These are phyloP conservation scores for Gnomoniopsis sp. DNA, from an alignment of 2,329 filamentous ascomycete genomes.

Conservation along the genomic window DNA sequence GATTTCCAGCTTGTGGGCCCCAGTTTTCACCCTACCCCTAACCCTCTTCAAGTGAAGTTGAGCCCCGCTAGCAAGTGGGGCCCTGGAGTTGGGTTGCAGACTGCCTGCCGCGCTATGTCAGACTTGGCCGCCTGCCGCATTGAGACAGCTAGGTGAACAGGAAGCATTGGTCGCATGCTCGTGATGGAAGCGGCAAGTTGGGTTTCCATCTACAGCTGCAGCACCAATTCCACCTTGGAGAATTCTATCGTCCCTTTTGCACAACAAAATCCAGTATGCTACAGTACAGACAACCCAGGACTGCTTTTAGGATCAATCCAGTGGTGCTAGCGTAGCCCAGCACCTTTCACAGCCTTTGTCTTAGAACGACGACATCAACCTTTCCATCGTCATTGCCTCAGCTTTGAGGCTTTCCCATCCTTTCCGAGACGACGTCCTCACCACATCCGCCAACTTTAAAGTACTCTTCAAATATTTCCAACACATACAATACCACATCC, in stretches of 20 bases:
- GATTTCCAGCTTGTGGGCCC: too few relatives aligned
- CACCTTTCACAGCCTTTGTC: neutral
- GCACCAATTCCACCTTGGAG: neutral
- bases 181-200: neutral
- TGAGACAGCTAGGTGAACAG: neutral
- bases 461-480: neutral
- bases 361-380: neutral
- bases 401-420: neutral
- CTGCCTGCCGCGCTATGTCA: too few relatives aligned
- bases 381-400: neutral
- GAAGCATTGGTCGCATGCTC: neutral
- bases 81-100: too few relatives aligned
- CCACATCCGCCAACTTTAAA: neutral
- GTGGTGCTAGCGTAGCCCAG: neutral
- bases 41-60: neutral
- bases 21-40: neutral
- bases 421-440: neutral
- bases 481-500: neutral
- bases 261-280: neutral
- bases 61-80: neutral
- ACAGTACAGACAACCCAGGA: neutral
- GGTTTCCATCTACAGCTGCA: neutral
- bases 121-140: neutral
- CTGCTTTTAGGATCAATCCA: neutral
- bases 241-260: neutral